phyloP scores from a whole-genome alignment of 192 early-diverging fungal genomes.

The Dispira simplex region DNA sequence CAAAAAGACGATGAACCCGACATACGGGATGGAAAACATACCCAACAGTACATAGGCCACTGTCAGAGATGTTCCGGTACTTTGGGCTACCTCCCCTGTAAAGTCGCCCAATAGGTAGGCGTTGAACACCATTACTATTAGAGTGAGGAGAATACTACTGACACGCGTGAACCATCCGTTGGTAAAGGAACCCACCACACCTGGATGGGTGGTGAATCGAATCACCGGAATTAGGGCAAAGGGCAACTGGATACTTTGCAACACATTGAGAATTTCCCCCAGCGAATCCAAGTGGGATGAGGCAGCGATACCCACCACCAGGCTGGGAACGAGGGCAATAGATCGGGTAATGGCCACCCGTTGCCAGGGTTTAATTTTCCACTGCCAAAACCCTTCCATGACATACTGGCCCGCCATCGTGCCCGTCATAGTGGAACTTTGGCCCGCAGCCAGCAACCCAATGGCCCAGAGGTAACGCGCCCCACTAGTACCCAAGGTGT shows the following conservation, averaged over 20 bases:
- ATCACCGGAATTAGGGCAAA: slow-evolving; percentile 45
- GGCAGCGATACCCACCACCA: slow-evolving; percentile 43
- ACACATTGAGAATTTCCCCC: slow-evolving; percentile 49
- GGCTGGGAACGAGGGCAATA: slow-evolving; percentile 44
- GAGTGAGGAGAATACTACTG: background rate
- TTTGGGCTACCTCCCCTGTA: background rate
- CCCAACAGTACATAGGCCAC: slow-evolving; percentile 7
- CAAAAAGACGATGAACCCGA: slow-evolving; percentile 5
- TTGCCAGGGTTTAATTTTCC: slow-evolving; percentile 41
- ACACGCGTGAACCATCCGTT: background rate
- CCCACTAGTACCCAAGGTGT: slow-evolving; percentile 36
- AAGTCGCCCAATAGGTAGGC: slow-evolving; percentile 10
- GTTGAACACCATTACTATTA: slow-evolving; percentile 10
- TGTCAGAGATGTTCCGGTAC: background rate
- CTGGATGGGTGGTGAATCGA: slow-evolving; percentile 33
- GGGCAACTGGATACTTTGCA: slow-evolving; percentile 50
- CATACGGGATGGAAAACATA: slow-evolving; percentile 3
- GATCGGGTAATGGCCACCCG: slow-evolving; percentile 41
- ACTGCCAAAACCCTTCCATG: slow-evolving; percentile 67
- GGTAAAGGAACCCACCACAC: slow-evolving; percentile 25
- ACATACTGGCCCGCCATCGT: slow-evolving; percentile 85
- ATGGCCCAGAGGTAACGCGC: slow-evolving; percentile 67
- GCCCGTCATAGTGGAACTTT: slow-evolving; percentile 75
- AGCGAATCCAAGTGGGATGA: slow-evolving; percentile 40
- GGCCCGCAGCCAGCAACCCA: slow-evolving; percentile 68